Conservation (phyloP, 345 rosid species). For the Diplotaxis tenuifolia region DNA sequence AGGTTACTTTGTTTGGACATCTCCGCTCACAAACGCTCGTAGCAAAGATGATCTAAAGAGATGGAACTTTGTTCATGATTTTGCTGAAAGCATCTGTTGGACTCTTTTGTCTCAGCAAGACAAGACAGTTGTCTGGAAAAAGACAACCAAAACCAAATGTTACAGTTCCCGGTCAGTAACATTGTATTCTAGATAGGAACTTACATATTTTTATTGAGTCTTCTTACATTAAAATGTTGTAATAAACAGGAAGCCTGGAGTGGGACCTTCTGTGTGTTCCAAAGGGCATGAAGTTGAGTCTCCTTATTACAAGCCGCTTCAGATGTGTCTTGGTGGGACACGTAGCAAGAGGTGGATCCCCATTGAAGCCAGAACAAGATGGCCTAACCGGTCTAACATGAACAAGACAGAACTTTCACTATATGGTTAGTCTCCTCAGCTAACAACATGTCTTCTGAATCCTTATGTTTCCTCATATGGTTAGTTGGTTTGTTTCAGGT, state of each 20-base stretch:
- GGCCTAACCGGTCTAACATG: conserved; percentile 85
- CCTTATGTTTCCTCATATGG: conserved; percentile 2
- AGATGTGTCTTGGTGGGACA: conserved; percentile 81
- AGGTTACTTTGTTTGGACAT: conserved; percentile 99
- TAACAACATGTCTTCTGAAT: conserved; percentile 6
- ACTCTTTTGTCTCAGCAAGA: conserved; percentile 85
- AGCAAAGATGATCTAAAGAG: conserved; percentile 62
- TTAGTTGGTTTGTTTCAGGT: conserved; percentile 48
- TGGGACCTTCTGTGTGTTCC: conserved; percentile 68
- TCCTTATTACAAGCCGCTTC: conserved; percentile 87
- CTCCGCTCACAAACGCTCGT: conserved; percentile 80
- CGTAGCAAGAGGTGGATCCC: conserved; percentile 85
- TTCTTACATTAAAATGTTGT: background rate
- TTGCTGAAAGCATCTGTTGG: conserved; percentile 91
- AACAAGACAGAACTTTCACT: conserved; percentile 71
- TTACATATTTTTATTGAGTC: background rate
- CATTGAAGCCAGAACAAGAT: conserved; percentile 62
- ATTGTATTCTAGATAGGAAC: background rate
- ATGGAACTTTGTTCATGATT: conserved; percentile 70
- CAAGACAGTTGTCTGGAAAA: conserved; percentile 97
- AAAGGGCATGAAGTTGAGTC: conserved; percentile 82
- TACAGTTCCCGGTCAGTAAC: conserved; percentile 67
- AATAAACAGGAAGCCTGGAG: conserved; percentile 68
- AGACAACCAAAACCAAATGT: conserved; percentile 71
- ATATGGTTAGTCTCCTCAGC: conserved; percentile 55